Base-by-base conservation (phyloP, 306 rosid genomes). In the Malus asiatica region DNA sequence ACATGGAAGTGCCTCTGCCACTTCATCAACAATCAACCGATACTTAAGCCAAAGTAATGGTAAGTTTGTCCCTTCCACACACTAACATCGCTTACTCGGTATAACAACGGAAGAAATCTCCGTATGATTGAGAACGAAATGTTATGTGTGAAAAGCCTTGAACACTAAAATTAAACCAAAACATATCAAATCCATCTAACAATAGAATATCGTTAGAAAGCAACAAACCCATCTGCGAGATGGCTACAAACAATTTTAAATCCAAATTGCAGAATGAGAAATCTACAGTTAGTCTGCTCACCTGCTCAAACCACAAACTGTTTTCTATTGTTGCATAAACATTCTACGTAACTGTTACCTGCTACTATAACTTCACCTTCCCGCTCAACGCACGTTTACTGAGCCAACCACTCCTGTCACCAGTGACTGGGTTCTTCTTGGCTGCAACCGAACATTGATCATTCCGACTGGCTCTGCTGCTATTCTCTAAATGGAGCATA, bases 401-500 rank as follows among this genome's bases (percentile, higher is more conserved):
- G 60, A 87, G 87, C 98, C 98, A 90, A 81, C 88, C 72, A 74
- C 25, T 80, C 68, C 76, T 73, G 23, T 86, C 90, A 8, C 88
- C 82, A 33, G 79, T 80, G 70, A 64, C 83, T 4, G 93, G 83
- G 81, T 71, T 89, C 83, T 92, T 95, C 89, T 95, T 92, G 60
- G 97, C 95, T 20, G 91, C 96, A 79, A 90, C 91, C 29, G 93
- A 81, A 77, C 98, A 95, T 48, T 83, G 96, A 80, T 90, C 97
- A 58, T 74, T 89, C 72, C 86, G 67, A 59, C 88, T 86, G 53
- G 79, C 84, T 82, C 85, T 92, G 58, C 77, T 72, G 84, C 77
- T 79, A 65, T 85, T 79, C 80, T 86, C 97, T 3, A 82, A 67
- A 76, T 85, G 97, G 66, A 84, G 90, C 84, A 73, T 90, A 5